phyloP scores from a whole-genome alignment of 306 rosid genomes.

The Senna siamea region DNA sequence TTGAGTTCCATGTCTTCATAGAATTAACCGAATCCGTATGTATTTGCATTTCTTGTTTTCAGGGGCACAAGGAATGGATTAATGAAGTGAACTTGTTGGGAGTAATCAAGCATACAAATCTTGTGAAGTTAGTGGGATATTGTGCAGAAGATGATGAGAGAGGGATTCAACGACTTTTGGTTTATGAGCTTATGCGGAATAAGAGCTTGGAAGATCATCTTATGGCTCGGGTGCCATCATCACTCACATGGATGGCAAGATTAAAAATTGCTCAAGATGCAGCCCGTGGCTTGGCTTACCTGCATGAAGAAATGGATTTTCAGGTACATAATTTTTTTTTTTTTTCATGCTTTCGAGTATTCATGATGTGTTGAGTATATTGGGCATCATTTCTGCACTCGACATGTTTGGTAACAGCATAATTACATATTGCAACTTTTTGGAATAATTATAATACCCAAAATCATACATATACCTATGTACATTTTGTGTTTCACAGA shows the following conservation, averaged over 20 bases:
- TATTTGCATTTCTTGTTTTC: slow-evolving; percentile 62
- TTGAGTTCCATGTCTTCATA: neutral
- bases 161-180: slow-evolving; percentile 93
- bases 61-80: slow-evolving; percentile 98
- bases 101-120: slow-evolving; percentile 89
- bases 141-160: slow-evolving; percentile 99
- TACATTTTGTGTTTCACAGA: slow-evolving; percentile 8
- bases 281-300: slow-evolving; percentile 91
- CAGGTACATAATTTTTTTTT: slow-evolving; percentile 53
- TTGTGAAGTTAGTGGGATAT: slow-evolving; percentile 83
- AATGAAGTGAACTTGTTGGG: slow-evolving; percentile 92
- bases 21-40: neutral
- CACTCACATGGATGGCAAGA: slow-evolving; percentile 73
- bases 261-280: slow-evolving; percentile 84
- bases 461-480: neutral
- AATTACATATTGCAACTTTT: neutral
- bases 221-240: slow-evolving; percentile 63
- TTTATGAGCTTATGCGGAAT: slow-evolving; percentile 84
- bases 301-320: slow-evolving; percentile 98
- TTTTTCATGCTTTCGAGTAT: neutral
- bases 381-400: neutral
- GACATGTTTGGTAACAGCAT: neutral
- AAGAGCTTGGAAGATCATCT: slow-evolving; percentile 95
- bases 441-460: neutral
- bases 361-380: neutral